These are phyloP conservation scores for Barbatosphaeria neglecta DNA, from an alignment of 495 filamentous ascomycete species.

Conservation along the genomic window DNA sequence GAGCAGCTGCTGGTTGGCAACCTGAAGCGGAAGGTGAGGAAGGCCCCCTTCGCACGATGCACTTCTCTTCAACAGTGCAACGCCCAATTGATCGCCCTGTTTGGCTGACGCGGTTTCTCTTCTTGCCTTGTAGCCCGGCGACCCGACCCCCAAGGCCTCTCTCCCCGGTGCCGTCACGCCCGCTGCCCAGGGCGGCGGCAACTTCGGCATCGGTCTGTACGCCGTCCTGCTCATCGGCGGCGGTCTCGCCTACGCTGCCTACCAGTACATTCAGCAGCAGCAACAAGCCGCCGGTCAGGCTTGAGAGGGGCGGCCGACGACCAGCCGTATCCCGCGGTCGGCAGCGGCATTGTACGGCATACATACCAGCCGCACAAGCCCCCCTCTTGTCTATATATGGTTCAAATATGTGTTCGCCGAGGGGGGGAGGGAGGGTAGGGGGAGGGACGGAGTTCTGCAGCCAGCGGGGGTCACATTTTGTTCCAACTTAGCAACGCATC, in stretches of 20 bases:
- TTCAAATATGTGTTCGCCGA: no score
- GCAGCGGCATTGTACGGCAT: no score
- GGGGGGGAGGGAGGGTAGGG: no score
- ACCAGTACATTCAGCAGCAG: slow-evolving; percentile 69
- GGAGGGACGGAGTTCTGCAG: no score
- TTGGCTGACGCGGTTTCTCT: slow-evolving; percentile 8
- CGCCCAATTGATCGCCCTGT: background rate
- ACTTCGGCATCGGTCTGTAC: slow-evolving; percentile 73
- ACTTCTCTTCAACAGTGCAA: background rate
- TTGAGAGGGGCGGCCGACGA: slow-evolving; percentile 3
- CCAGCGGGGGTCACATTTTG: no score
- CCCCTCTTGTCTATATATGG: no score
- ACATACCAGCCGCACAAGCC: no score
- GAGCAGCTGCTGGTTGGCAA: slow-evolving; percentile 64
- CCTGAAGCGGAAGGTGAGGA: slow-evolving; percentile 68
- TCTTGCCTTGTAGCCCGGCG: slow-evolving; percentile 52
- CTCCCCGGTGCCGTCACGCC: slow-evolving; percentile 31
- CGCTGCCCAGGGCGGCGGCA: slow-evolving; percentile 34
- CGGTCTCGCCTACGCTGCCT: slow-evolving; percentile 66
- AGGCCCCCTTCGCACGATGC: slow-evolving; percentile 2
- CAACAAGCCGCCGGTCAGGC: slow-evolving; percentile 33
- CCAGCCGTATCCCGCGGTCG: no score
- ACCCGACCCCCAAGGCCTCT: slow-evolving; percentile 59
- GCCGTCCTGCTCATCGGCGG: slow-evolving; percentile 70
- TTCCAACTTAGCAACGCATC: no score